Conservation (phyloP, 2,329 filamentous ascomycete genomes). For the Colletotrichum kahawae region DNA sequence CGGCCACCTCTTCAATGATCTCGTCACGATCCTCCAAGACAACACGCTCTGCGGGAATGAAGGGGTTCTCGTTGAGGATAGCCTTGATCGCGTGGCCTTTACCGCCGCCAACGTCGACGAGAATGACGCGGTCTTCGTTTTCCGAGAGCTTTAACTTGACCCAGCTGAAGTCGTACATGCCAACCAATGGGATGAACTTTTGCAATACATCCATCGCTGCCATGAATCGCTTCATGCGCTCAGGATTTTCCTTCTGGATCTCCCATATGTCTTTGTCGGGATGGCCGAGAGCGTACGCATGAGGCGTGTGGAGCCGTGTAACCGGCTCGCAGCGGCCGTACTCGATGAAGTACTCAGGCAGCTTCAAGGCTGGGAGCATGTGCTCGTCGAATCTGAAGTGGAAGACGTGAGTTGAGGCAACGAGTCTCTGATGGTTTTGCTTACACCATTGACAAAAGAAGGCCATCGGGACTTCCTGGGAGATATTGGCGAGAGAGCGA, state of each 20-base stretch:
- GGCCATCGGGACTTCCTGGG: slow-evolving; percentile 7
- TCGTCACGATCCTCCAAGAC: slow-evolving; percentile 27
- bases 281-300: slow-evolving; percentile 31
- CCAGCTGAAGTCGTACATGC: slow-evolving; percentile 37
- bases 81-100: slow-evolving; percentile 30
- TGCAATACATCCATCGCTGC: slow-evolving; percentile 31
- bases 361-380: slow-evolving; percentile 23
- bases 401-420: neutral
- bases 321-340: slow-evolving; percentile 35
- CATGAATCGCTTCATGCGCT: slow-evolving; percentile 31
- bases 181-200: slow-evolving; percentile 26
- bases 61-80: slow-evolving; percentile 14
- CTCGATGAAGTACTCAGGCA: slow-evolving; percentile 36
- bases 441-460: slow-evolving; percentile 21
- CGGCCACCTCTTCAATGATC: slow-evolving; percentile 10
- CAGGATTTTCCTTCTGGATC: slow-evolving; percentile 28
- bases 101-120: slow-evolving; percentile 40
- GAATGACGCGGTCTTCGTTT: slow-evolving; percentile 19
- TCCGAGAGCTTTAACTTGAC: slow-evolving; percentile 13
- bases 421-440: neutral
- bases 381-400: slow-evolving; percentile 29
- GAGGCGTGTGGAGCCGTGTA: slow-evolving; percentile 27
- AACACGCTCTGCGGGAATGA: neutral
- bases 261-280: slow-evolving; percentile 36
- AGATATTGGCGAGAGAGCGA: slow-evolving; percentile 22